A percentile compares a stretch with the other conserved stretches of the same genome.
These are phyloP conservation scores for Balamuthia mandrillaris DNA, from an alignment of 208 protist genomes.

Conservation along the genomic window DNA sequence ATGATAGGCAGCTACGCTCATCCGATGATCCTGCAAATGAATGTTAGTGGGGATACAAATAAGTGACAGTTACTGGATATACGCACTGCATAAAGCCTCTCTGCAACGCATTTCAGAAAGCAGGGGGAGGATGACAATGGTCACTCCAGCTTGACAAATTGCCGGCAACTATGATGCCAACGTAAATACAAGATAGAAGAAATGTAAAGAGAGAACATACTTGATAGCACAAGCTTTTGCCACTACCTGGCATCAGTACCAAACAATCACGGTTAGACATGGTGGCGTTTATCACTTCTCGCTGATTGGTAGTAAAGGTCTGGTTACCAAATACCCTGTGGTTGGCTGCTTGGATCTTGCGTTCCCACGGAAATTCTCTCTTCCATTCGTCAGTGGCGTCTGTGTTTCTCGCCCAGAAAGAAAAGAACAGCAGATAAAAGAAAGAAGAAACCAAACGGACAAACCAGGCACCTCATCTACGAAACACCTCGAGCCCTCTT, in stretches of 20 bases:
- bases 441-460: too few relatives aligned
- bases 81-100: too few relatives aligned
- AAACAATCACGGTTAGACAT: slow-evolving; percentile 86
- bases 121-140: slow-evolving; percentile 88
- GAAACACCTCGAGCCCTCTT: too few relatives aligned
- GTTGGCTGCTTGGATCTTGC: slow-evolving; percentile 10
- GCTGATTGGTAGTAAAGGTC: slow-evolving; percentile 74
- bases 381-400: too few relatives aligned
- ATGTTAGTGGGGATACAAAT: too few relatives aligned
- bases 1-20: background rate
- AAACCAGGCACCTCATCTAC: too few relatives aligned
- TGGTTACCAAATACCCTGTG: slow-evolving; percentile 1
- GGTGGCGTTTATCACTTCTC: slow-evolving; percentile 89
- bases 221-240: slow-evolving; percentile 82
- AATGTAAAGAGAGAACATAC: too few relatives aligned
- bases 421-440: too few relatives aligned
- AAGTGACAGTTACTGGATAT: too few relatives aligned
- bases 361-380: background rate
- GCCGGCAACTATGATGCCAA: slow-evolving; percentile 82
- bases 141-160: slow-evolving; percentile 59
- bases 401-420: too few relatives aligned
- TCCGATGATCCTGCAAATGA: background rate
- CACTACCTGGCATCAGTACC: slow-evolving; percentile 81
- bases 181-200: too few relatives aligned
- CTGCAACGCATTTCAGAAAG: slow-evolving; percentile 93